Conservation (phyloP, 352 stramenopile genomes). For the Globisporangium polare region DNA sequence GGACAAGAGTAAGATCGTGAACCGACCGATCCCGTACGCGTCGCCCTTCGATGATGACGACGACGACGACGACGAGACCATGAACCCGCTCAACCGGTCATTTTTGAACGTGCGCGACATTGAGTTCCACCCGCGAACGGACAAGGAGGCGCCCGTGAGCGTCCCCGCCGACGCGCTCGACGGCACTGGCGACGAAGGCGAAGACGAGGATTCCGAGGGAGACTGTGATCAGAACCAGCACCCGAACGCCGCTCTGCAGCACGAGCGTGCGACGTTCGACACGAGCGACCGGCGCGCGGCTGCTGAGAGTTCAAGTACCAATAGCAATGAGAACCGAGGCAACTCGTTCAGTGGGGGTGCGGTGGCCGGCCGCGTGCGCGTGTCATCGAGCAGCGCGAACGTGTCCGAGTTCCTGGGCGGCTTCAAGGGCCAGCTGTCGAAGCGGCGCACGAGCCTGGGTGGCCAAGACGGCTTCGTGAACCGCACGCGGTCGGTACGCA, state of each 20-base stretch:
- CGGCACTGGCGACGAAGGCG: conserved; percentile 13
- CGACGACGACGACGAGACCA: conserved; percentile 46
- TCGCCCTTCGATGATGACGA: conserved; percentile 11
- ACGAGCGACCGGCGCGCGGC: neutral
- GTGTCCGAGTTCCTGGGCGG: conserved; percentile 66
- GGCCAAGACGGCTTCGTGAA: conserved; percentile 31
- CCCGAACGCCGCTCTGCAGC: neutral
- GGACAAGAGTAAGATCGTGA: conserved; percentile 17
- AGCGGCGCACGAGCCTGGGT: conserved; percentile 22
- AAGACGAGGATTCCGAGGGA: too few relatives aligned
- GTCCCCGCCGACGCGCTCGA: conserved; percentile 9
- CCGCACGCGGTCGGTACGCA: conserved; percentile 38
- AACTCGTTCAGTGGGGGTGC: conserved; percentile 12
- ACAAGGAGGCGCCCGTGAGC: conserved; percentile 18
- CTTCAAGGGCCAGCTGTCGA: conserved; percentile 50
- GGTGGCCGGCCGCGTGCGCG: conserved; percentile 30
- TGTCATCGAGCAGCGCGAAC: conserved; percentile 39
- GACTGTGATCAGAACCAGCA: neutral
- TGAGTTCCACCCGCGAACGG: conserved; percentile 26
- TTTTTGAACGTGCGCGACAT: conserved; percentile 56
- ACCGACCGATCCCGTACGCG: conserved; percentile 16
- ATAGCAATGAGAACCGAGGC: neutral
- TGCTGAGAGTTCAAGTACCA: neutral
- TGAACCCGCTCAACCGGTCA: conserved; percentile 39
- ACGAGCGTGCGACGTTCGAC: conserved; percentile 15